phyloP scores from a whole-genome alignment of 352 stramenopile species.

The Globisporangium alternatum region DNA sequence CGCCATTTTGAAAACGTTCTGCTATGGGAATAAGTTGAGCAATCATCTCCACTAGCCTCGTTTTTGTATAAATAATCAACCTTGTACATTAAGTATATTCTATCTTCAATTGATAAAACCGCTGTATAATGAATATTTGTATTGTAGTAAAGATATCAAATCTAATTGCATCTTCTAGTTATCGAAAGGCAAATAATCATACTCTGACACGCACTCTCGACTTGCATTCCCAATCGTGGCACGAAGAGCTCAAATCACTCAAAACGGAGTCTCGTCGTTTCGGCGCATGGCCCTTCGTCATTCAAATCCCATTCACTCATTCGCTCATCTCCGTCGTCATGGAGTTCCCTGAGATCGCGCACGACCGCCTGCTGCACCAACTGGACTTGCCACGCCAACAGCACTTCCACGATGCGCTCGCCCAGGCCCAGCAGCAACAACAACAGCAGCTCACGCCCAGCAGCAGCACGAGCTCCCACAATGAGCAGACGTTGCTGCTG shows the following conservation, averaged over 20 bases:
- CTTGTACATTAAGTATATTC: no score
- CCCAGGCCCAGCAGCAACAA: conserved; percentile 12
- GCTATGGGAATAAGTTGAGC: no score
- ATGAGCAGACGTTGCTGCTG: conserved; percentile 29
- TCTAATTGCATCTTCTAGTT: no score
- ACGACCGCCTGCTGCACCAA: conserved; percentile 29
- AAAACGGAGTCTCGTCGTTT: no score
- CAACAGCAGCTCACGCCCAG: conserved; percentile 6
- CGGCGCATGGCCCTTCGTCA: no score
- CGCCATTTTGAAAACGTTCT: no score
- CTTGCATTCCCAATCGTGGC: not conserved
- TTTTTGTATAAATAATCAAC: no score
- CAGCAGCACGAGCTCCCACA: conserved; percentile 7
- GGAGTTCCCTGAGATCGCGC: conserved; percentile 26
- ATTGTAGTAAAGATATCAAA: no score
- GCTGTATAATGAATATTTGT: no score
- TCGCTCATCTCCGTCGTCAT: conserved; percentile 12
- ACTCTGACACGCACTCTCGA: not conserved
- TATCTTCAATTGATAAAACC: no score
- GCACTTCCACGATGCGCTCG: conserved; percentile 23
- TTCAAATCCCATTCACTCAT: not conserved
- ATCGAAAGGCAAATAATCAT: not conserved
- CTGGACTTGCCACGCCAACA: conserved; percentile 30
- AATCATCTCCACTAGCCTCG: no score
- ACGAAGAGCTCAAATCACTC: not conserved